Conservation (phyloP, 306 rosid genomes). For the Corylus avellana region DNA sequence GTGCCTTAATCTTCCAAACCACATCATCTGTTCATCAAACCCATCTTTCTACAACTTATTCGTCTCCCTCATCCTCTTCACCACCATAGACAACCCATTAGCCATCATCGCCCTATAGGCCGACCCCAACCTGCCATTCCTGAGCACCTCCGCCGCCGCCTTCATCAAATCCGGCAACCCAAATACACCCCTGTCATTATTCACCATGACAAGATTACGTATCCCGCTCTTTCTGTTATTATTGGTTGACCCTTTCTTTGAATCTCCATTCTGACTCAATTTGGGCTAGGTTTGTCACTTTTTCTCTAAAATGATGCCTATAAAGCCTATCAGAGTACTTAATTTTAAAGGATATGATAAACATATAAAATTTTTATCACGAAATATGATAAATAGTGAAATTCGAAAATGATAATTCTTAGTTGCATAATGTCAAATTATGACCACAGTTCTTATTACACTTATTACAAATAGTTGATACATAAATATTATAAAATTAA, state of each 20-base stretch:
- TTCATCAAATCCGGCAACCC: constrained; percentile 87
- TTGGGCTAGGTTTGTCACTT: no score
- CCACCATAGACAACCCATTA: constrained; percentile 73
- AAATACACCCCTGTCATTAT: constrained; percentile 57
- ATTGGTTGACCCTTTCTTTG: constrained; percentile 31
- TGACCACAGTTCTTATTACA: no score
- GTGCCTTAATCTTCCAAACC: constrained; percentile 67
- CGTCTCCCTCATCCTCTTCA: constrained; percentile 86
- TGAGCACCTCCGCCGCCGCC: constrained; percentile 83
- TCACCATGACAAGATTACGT: constrained; percentile 67
- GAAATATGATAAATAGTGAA: no score
- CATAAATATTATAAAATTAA: no score
- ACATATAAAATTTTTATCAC: no score
- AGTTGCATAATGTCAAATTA: no score
- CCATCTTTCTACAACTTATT: constrained; percentile 63
- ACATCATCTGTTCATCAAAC: constrained; percentile 77
- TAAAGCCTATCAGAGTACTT: no score
- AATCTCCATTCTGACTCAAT: constrained; percentile 11
- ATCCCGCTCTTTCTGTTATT: constrained; percentile 26
- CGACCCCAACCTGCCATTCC: constrained; percentile 77
- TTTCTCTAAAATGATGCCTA: no score
- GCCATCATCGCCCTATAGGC: constrained; percentile 75
- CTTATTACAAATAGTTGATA: no score
- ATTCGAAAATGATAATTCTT: no score
- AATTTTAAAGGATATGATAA: no score